Base-by-base conservation (phyloP, 192 early-diverging fungal genomes). In the Coemansia sp. region DNA sequence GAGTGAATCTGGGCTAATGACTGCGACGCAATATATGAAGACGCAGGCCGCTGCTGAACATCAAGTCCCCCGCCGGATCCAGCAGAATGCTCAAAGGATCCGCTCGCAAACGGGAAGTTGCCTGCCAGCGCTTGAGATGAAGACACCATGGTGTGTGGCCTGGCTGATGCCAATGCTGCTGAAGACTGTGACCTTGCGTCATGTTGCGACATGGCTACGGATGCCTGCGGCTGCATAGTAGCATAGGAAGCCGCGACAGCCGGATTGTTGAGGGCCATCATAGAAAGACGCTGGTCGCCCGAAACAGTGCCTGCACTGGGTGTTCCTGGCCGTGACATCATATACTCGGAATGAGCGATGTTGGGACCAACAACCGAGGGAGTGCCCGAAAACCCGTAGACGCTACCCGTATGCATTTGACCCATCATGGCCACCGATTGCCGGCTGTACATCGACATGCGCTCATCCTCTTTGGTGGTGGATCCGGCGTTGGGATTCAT, bases 401-500 rank as follows among this genome's bases (percentile, higher is more conserved):
- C 49, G 26, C 65, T 67, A 11, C 58, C 48, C 10, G 36, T 39
- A 17, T 45, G 63, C 32, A 54, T 34, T 3, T 43, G 64, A 40
- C 58, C 53, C 36, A 66, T 52, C 42, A 63, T 49, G 11, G 51
- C 45, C 18, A 16, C 52, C 15, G 65, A 68, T 21, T 68, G 58
- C 43, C 56, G 56, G 16, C 56, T 70, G 50, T 70, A 70, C 51
- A 58, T 43, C 10, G 67, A 54, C 39, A 49, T 52, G 41, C 58
- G 56, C 34, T 65, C 62, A 26, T 65, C 62, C 4, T 65, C 58
- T 32, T 47, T 41, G 38, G 39, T 54, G 44, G 44, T 58, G 5
- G 55, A 70, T 3, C 51, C 52, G 11, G 62, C 62, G 12, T 46
- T 55, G 5, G 54, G 62, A 28, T 72, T 85, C 85, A 86, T 86